A percentile compares a stretch with the other conserved stretches of the same genome.
Conservation (phyloP, 2,329 filamentous ascomycete genomes). For the Fusarium keratoplasticum region DNA sequence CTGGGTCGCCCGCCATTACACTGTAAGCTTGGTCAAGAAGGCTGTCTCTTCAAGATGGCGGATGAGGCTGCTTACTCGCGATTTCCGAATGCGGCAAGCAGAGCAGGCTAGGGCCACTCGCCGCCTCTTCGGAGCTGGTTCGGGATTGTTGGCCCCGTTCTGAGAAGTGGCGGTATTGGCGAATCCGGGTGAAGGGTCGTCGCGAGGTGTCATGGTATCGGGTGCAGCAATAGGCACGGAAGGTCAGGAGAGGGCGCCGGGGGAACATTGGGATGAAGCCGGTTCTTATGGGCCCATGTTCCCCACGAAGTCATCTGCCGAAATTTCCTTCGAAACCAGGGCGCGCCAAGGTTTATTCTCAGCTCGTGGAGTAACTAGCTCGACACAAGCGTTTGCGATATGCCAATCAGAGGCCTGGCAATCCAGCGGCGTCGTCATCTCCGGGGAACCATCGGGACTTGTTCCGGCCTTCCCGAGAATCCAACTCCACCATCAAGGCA, state of each 20-base stretch:
- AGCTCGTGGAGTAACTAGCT: neutral
- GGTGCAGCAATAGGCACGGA: neutral
- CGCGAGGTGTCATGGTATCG: neutral
- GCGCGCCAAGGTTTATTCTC: neutral
- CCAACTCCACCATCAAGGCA: neutral
- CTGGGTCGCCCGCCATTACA: slow-evolving; percentile 24
- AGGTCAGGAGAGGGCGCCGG: neutral
- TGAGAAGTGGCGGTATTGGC: neutral
- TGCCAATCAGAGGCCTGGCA: slow-evolving; percentile 35
- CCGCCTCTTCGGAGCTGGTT: slow-evolving; percentile 1
- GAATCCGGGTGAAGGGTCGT: neutral
- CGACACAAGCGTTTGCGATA: neutral
- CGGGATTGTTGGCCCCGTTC: neutral
- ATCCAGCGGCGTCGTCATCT: neutral
- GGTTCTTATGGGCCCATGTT: neutral
- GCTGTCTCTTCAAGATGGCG: neutral
- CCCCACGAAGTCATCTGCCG: neutral
- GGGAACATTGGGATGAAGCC: neutral
- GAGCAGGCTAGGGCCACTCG: slow-evolving; percentile 12
- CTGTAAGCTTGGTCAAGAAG: neutral
- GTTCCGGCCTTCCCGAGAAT: neutral
- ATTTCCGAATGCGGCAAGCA: slow-evolving; percentile 14
- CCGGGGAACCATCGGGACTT: neutral
- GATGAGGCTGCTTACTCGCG: neutral
- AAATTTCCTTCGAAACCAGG: neutral